phyloP scores from a whole-genome alignment of 2,329 filamentous ascomycete genomes.

The Pseudopithomyces maydicus region DNA sequence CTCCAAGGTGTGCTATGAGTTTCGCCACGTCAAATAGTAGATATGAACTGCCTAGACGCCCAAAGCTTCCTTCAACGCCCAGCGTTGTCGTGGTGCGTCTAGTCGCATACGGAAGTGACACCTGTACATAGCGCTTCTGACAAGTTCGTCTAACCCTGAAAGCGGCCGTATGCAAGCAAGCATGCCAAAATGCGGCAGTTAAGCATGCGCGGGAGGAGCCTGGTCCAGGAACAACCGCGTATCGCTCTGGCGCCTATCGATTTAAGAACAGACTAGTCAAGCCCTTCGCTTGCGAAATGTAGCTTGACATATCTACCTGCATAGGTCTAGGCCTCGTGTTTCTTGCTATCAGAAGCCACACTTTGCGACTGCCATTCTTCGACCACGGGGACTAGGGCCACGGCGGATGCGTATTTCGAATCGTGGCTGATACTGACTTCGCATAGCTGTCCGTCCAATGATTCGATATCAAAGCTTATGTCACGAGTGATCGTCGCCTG shows the following conservation, averaged over 20 bases:
- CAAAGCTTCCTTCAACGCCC: no score
- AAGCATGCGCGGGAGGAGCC: neutral
- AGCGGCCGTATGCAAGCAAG: neutral
- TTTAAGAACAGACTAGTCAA: no score
- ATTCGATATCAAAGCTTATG: slow-evolving; percentile 16
- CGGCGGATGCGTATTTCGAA: slow-evolving; percentile 76
- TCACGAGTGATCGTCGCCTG: neutral
- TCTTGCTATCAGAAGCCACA: neutral
- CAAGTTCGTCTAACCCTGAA: neutral
- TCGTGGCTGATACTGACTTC: slow-evolving; percentile 87
- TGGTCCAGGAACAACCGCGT: no score
- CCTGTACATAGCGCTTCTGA: neutral
- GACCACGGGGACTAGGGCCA: slow-evolving; percentile 60
- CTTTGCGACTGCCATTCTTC: neutral
- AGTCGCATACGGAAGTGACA: no score
- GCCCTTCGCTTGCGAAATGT: no score
- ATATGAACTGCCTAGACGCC: no score
- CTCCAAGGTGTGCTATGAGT: no score
- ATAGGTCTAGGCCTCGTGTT: no score
- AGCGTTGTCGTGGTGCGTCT: no score
- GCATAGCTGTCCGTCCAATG: slow-evolving; percentile 58
- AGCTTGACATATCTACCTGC: no score
- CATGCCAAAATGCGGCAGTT: neutral
- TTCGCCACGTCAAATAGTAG: no score
- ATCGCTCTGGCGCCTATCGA: no score